Evolutionary conservation across 2,329 filamentous ascomycete genomes (phyloP).

Genomic region (Epichloe festucae): DNA sequence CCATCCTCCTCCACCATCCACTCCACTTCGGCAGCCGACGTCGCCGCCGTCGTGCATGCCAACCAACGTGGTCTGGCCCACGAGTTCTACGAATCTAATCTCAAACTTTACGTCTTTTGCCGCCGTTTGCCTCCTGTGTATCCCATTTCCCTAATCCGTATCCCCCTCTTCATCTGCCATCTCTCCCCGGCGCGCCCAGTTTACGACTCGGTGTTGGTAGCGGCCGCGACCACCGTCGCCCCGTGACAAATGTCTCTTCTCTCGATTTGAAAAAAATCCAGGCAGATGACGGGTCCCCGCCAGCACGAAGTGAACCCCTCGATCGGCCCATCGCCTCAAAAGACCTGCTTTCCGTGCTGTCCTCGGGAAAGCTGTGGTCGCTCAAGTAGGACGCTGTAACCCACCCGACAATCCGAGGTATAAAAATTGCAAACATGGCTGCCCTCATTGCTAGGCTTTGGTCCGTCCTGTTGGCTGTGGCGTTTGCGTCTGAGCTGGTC

Average conservation of each 20-base stretch:
- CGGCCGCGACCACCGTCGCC: background rate
- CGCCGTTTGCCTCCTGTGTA: background rate
- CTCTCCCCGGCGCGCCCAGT: background rate
- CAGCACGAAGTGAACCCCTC: background rate
- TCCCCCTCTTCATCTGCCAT: background rate
- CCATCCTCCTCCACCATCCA: background rate
- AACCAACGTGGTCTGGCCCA: background rate
- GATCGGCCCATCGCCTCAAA: background rate
- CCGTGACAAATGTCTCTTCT: constrained; percentile 2
- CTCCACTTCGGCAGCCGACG: background rate
- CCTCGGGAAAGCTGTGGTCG: background rate
- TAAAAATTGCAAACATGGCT: background rate
- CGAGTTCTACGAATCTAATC: background rate
- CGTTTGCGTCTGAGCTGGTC: constrained; percentile 16
- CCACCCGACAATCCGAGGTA: background rate
- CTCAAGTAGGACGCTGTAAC: background rate
- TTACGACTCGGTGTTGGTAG: background rate
- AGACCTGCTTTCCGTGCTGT: background rate
- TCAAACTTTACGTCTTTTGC: background rate
- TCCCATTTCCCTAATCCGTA: too few relatives aligned
- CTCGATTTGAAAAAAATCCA: background rate
- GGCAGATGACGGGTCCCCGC: constrained; percentile 3
- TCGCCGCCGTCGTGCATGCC: background rate
- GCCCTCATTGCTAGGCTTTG: background rate
- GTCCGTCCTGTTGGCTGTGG: constrained; percentile 7